Percentiles rank a stretch among this genome's conserved stretches.
phyloP scores from a whole-genome alignment of 768 basidiomycete species.

The Solioccasus polychromus region DNA sequence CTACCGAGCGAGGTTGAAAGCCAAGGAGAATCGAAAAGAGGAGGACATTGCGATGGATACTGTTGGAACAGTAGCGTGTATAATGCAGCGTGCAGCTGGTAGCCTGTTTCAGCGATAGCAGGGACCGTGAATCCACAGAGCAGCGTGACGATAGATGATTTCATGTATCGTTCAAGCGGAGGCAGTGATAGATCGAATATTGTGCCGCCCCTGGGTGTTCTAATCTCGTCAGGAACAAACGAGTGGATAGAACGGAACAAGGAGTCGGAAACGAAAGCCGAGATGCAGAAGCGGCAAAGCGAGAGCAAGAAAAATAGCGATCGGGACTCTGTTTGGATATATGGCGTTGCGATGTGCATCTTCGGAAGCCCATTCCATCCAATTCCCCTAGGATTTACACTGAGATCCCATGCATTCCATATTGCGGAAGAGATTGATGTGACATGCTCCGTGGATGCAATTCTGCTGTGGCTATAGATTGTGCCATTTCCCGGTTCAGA shows the following conservation, averaged over 20 bases:
- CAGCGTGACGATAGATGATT: slow-evolving; percentile 43
- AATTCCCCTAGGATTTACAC: slow-evolving; percentile 23
- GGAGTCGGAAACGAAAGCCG: slow-evolving; percentile 6
- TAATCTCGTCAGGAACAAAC: slow-evolving; percentile 42
- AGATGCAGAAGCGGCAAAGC: slow-evolving; percentile 8
- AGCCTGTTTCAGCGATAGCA: slow-evolving; percentile 40
- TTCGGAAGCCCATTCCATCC: slow-evolving; percentile 24
- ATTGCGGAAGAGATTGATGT: slow-evolving; percentile 12
- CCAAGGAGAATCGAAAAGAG: slow-evolving; percentile 59
- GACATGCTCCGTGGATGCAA: background rate
- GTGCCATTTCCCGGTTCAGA: background rate
- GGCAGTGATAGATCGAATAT: slow-evolving; percentile 37
- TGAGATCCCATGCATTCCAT: slow-evolving; percentile 30
- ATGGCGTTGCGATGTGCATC: slow-evolving; percentile 14
- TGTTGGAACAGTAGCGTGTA: slow-evolving; percentile 48
- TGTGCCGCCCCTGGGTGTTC: slow-evolving; percentile 30
- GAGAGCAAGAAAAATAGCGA: slow-evolving; percentile 15
- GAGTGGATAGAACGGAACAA: background rate
- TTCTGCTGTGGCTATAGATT: background rate
- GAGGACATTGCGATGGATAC: slow-evolving; percentile 57
- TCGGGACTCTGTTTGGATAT: slow-evolving; percentile 19
- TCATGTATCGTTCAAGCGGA: slow-evolving; percentile 34
- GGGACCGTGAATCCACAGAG: slow-evolving; percentile 45
- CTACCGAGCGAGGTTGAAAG: slow-evolving; percentile 52
- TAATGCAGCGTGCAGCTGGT: slow-evolving; percentile 42